These are phyloP conservation scores for Volvariella volvacea DNA, from an alignment of 1,284 basidiomycete species.

Conservation along the genomic window DNA sequence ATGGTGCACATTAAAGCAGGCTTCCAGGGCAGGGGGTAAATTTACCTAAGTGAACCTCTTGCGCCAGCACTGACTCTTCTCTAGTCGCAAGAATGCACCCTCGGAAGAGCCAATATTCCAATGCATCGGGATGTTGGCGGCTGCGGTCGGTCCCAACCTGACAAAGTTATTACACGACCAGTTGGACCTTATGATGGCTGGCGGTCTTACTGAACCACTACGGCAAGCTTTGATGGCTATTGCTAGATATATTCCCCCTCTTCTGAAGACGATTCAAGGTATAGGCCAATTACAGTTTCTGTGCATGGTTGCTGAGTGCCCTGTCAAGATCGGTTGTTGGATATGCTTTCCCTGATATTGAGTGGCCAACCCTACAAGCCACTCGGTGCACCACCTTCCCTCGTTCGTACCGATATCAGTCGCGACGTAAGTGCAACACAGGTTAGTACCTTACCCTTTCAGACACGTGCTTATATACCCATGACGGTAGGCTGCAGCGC, in stretches of 20 bases:
- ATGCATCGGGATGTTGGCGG: conserved; percentile 94
- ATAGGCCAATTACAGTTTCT: conserved; percentile 7
- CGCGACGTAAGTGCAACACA: conserved; percentile 60
- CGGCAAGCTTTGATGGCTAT: conserved; percentile 84
- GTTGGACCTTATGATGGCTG: conserved; percentile 94
- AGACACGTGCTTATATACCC: not conserved
- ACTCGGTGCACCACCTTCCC: conserved; percentile 68
- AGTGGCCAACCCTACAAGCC: conserved; percentile 83
- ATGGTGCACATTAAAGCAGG: conserved; percentile 89
- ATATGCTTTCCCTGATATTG: conserved; percentile 75
- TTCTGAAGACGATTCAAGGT: conserved; percentile 93
- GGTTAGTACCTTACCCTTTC: conserved; percentile 23
- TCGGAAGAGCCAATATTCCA: conserved; percentile 97
- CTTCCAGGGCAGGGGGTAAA: conserved; percentile 78
- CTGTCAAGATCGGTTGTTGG: conserved; percentile 72
- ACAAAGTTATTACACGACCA: conserved; percentile 96
- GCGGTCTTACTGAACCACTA: conserved; percentile 88
- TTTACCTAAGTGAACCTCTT: conserved; percentile 83
- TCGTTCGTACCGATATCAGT: conserved; percentile 46
- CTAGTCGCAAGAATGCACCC: conserved; percentile 87
- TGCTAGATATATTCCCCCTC: conserved; percentile 83
- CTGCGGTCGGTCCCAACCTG: conserved; percentile 92
- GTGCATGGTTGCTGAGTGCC: not conserved
- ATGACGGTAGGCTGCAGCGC: conserved; percentile 28
- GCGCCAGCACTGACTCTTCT: conserved; percentile 63